Evolutionary conservation across 768 basidiomycete species (phyloP).

Genomic region (Jaapia argillacea): DNA sequence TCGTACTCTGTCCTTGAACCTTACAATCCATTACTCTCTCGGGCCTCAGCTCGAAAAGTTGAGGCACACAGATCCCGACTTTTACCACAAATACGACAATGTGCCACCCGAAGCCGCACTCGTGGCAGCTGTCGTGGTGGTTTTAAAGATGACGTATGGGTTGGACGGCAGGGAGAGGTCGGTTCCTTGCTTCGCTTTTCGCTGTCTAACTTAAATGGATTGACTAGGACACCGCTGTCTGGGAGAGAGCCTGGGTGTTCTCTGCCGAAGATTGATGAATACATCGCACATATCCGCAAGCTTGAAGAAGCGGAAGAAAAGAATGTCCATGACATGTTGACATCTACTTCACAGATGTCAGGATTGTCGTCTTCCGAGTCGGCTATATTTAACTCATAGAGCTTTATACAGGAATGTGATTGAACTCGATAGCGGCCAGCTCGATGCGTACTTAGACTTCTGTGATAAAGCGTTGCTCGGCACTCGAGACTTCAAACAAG

Average conservation of each 20-base stretch:
- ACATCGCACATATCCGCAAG: conserved; percentile 30
- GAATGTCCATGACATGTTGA: conserved; percentile 27
- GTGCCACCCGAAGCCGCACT: conserved; percentile 61
- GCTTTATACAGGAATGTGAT: conserved; percentile 47
- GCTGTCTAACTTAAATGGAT: not conserved
- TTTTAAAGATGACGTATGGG: conserved; percentile 81
- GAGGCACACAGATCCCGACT: conserved; percentile 28
- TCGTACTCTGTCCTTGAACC: conserved; percentile 42
- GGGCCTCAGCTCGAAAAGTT: conserved; percentile 28
- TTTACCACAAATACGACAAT: conserved; percentile 45
- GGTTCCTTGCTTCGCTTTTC: not conserved
- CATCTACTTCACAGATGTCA: conserved; percentile 36
- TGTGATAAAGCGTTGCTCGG: conserved; percentile 41
- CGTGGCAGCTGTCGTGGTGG: conserved; percentile 49
- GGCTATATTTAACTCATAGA: not conserved
- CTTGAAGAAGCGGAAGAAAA: conserved; percentile 24
- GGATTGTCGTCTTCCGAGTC: conserved; percentile 13
- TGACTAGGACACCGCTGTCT: conserved; percentile 32
- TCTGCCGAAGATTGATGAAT: conserved; percentile 41
- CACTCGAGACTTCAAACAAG: conserved; percentile 11
- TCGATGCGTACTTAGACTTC: conserved; percentile 61
- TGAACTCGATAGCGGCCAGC: conserved; percentile 35
- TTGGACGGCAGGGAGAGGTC: conserved; percentile 57
- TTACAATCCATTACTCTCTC: conserved; percentile 48
- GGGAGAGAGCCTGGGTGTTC: conserved; percentile 49